Percentiles rank a stretch among this genome's conserved stretches.
Evolutionary conservation across 805 yeast species (phyloP).

Genomic region (Candida parachauliodes): DNA sequence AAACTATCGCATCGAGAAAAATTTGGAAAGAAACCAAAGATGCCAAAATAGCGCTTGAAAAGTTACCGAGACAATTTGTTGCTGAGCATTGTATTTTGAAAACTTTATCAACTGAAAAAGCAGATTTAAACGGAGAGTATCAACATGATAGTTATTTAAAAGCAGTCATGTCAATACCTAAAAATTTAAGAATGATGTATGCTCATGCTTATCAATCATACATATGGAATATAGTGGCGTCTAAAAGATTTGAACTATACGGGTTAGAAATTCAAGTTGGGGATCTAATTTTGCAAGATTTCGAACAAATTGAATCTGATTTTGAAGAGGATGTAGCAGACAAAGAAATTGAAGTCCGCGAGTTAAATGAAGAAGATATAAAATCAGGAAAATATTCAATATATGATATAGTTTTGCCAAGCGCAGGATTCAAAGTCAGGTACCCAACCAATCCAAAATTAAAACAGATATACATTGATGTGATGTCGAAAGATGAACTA

Average conservation of each 20-base stretch:
- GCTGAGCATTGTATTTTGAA: constrained; percentile 78
- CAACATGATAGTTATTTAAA: constrained; percentile 58
- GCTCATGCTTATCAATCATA: constrained; percentile 97
- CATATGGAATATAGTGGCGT: constrained; percentile 87
- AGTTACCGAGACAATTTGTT: constrained; percentile 83
- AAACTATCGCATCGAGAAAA: constrained; percentile 75
- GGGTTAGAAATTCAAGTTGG: constrained; percentile 75
- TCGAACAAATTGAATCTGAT: constrained; percentile 28
- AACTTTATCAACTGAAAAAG: constrained; percentile 50
- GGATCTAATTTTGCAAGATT: constrained; percentile 58
- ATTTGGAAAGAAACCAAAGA: constrained; percentile 75
- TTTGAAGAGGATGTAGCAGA: constrained; percentile 70
- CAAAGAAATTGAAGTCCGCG: constrained; percentile 61
- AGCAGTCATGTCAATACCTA: constrained; percentile 85
- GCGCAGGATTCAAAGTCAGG: constrained; percentile 90
- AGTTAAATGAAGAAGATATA: constrained; percentile 72
- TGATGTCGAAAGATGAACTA: constrained; percentile 77
- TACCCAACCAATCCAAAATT: constrained; percentile 73
- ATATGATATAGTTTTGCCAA: constrained; percentile 86
- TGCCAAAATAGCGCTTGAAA: constrained; percentile 58
- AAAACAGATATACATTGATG: constrained; percentile 57
- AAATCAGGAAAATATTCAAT: constrained; percentile 56
- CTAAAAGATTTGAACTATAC: constrained; percentile 65
- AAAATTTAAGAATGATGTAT: constrained; percentile 90
- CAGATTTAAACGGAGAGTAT: constrained; percentile 41